These are phyloP conservation scores for Boletus sensibilis DNA, from an alignment of 768 basidiomycete species.

Conservation along the genomic window DNA sequence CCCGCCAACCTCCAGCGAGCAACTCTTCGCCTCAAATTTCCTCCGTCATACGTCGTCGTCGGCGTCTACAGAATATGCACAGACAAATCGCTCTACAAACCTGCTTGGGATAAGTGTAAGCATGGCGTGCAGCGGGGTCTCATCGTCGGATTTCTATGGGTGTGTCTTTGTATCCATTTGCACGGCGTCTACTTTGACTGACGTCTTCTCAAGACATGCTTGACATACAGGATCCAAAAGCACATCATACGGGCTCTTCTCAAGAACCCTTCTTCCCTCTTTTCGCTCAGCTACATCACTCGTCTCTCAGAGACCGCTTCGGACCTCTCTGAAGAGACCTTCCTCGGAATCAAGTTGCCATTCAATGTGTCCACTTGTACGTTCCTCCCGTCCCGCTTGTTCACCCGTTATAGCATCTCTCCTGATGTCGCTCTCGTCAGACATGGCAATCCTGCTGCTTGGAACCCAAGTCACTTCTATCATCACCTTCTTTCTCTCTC, in stretches of 20 bases:
- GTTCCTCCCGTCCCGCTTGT: conserved; percentile 10
- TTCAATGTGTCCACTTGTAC: conserved; percentile 71
- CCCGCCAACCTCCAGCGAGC: conserved; percentile 54
- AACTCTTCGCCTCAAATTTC: conserved; percentile 63
- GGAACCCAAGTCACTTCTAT: conserved; percentile 74
- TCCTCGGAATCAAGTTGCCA: conserved; percentile 66
- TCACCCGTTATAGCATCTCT: background rate
- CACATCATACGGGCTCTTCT: conserved; percentile 51
- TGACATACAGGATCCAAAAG: conserved; percentile 72
- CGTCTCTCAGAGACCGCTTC: conserved; percentile 29
- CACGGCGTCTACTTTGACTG: background rate
- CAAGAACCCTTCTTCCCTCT: conserved; percentile 26
- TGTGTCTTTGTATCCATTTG: conserved; percentile 29
- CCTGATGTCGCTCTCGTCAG: conserved; percentile 36
- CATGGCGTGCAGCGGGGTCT: conserved; percentile 73
- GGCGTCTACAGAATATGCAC: conserved; percentile 82
- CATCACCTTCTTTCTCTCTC: conserved; percentile 77
- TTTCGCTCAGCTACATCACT: conserved; percentile 27
- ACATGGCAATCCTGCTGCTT: conserved; percentile 72
- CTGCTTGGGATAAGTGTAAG: conserved; percentile 83
- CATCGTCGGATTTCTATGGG: conserved; percentile 70
- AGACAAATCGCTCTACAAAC: conserved; percentile 63
- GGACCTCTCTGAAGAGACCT: conserved; percentile 43
- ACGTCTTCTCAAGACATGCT: conserved; percentile 44
- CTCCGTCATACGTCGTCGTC: conserved; percentile 82